Evolutionary conservation across 805 yeast genomes (phyloP).

Genomic region (Wickerhamomyces strasburgensis): DNA sequence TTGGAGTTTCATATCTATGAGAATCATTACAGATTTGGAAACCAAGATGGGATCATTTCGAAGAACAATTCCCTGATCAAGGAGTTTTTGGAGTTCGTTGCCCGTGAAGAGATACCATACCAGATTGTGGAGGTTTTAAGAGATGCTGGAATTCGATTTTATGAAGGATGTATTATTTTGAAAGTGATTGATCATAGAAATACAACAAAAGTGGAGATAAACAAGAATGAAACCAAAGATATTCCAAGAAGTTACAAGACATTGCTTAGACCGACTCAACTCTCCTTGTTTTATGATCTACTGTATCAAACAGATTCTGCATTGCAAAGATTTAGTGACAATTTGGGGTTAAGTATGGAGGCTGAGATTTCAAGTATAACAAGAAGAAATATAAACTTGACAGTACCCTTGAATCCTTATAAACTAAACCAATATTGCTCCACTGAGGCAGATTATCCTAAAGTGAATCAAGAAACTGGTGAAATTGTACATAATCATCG

Average conservation of each 20-base stretch:
- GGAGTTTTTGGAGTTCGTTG: conserved; percentile 74
- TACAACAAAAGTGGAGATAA: conserved; percentile 13
- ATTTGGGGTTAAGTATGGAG: conserved; percentile 75
- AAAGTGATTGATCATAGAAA: conserved; percentile 85
- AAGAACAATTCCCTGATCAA: conserved; percentile 72
- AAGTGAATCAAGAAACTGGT: conserved; percentile 29
- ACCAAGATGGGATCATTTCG: conserved; percentile 83
- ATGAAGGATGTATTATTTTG: conserved; percentile 85
- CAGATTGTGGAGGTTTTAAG: conserved; percentile 84
- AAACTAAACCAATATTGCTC: conserved; percentile 33
- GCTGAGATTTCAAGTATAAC: conserved; percentile 80
- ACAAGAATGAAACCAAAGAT: conserved; percentile 10
- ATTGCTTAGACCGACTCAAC: conserved; percentile 71
- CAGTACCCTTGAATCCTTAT: conserved; percentile 71
- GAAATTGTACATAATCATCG: conserved; percentile 34
- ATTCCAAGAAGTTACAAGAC: conserved; percentile 71
- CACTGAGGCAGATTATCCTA: conserved; percentile 46
- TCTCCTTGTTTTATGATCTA: conserved; percentile 80
- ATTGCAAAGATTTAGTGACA: conserved; percentile 63
- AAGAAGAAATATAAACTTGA: conserved; percentile 68
- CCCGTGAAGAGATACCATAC: conserved; percentile 79
- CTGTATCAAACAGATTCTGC: conserved; percentile 79
- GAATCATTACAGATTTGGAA: conserved; percentile 87
- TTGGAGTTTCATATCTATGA: conserved; percentile 87
- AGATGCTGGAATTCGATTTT: conserved; percentile 78